These are phyloP conservation scores for Trypanosoma brucei DNA, from an alignment of 208 protist genomes.

Conservation along the genomic window DNA sequence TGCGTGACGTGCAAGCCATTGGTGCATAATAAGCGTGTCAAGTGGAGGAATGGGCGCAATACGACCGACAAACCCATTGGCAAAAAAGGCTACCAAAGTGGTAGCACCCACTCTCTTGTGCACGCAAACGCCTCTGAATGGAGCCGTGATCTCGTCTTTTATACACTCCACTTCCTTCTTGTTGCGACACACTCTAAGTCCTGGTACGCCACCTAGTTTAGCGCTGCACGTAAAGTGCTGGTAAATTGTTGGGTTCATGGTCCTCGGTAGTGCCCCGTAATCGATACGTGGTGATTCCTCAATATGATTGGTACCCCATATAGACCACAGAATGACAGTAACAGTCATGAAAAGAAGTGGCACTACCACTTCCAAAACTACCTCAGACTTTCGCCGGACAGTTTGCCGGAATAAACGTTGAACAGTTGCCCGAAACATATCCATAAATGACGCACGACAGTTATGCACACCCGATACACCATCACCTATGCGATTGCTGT, in stretches of 20 bases:
- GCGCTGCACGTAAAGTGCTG: conserved; percentile 20
- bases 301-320: conserved; percentile 28
- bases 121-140: conserved; percentile 35
- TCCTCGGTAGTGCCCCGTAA: conserved; percentile 25
- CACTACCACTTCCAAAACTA: conserved; percentile 34
- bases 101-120: conserved; percentile 12
- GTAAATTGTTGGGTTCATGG: conserved; percentile 26
- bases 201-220: not conserved
- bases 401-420: conserved; percentile 35
- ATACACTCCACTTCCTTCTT: conserved; percentile 21
- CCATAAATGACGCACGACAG: not conserved
- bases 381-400: conserved; percentile 19
- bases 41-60: conserved; percentile 33
- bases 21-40: conserved; percentile 48
- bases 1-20: conserved; percentile 57
- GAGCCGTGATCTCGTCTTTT: conserved; percentile 37
- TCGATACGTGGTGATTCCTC: conserved; percentile 20
- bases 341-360: conserved; percentile 48
- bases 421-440: conserved; percentile 34
- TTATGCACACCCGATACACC: no score
- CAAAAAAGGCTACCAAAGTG: conserved; percentile 21
- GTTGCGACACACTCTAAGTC: conserved; percentile 10
- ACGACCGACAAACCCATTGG: conserved; percentile 16
- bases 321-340: conserved; percentile 33
- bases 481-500: no score